A percentile compares a stretch with the other conserved stretches of the same genome.
phyloP scores from a whole-genome alignment of 192 early-diverging fungal genomes.

The Podila epigama region DNA sequence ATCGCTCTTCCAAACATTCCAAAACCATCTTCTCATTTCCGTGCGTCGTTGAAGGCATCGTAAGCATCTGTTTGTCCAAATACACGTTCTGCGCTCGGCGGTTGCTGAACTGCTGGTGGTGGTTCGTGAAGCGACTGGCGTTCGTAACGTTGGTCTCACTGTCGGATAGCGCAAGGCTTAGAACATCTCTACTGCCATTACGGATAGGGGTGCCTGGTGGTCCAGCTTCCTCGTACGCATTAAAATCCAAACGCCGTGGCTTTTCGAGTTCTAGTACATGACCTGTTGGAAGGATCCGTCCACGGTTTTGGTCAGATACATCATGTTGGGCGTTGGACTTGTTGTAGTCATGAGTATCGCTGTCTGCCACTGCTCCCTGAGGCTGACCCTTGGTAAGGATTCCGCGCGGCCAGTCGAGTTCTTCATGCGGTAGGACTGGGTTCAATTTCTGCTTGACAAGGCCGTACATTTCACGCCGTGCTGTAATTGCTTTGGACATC shows the following conservation, averaged over 20 bases:
- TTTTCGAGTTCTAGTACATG: conserved; percentile 21
- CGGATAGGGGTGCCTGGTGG: too few relatives aligned
- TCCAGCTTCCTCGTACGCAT: background rate
- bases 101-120: background rate
- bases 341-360: background rate
- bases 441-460: conserved; percentile 55
- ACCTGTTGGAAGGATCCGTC: background rate
- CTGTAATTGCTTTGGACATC: conserved; percentile 65
- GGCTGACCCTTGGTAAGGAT: conserved; percentile 18
- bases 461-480: conserved; percentile 67
- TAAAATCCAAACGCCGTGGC: conserved; percentile 10
- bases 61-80: conserved; percentile 6
- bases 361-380: background rate
- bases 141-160: background rate
- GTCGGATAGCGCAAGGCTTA: too few relatives aligned
- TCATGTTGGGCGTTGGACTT: background rate
- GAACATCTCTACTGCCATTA: too few relatives aligned
- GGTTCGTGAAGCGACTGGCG: background rate
- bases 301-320: background rate
- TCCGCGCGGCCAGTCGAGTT: conserved; percentile 41
- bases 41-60: conserved; percentile 10
- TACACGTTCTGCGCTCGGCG: conserved; percentile 14
- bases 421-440: conserved; percentile 12
- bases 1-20: conserved; percentile 25
- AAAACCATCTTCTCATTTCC: conserved; percentile 41